A percentile compares a stretch with the other conserved stretches of the same genome.
Evolutionary conservation across 2,329 filamentous ascomycete genomes (phyloP).

Genomic region (Elsinoe arachidis): DNA sequence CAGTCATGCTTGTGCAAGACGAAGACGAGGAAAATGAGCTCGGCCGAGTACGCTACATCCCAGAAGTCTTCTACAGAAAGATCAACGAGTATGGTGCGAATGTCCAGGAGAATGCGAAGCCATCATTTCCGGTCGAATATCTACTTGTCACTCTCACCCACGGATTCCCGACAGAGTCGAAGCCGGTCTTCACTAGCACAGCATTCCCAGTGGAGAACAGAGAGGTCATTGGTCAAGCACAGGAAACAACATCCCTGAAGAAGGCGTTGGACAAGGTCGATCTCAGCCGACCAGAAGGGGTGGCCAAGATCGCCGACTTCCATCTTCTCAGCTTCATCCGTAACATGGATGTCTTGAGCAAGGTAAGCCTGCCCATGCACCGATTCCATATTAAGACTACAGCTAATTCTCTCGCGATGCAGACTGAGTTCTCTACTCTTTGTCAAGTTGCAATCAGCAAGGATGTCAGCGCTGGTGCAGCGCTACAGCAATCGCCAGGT

Average conservation of each 20-base stretch:
- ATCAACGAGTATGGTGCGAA: constrained; percentile 96
- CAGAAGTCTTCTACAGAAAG: constrained; percentile 90
- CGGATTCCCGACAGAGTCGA: constrained; percentile 77
- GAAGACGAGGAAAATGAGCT: constrained; percentile 75
- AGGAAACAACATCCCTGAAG: constrained; percentile 63
- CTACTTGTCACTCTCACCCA: constrained; percentile 92
- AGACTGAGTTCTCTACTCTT: constrained; percentile 85
- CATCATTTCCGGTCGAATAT: constrained; percentile 92
- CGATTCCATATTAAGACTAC: not conserved
- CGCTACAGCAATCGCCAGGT: constrained; percentile 76
- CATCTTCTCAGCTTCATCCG: constrained; percentile 86
- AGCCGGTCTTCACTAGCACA: constrained; percentile 60
- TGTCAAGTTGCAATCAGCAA: constrained; percentile 76
- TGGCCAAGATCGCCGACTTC: constrained; percentile 77
- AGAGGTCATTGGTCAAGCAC: constrained; percentile 73
- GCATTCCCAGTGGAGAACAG: constrained; percentile 89
- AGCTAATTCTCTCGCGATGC: constrained; percentile 15
- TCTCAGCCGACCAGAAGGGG: constrained; percentile 53
- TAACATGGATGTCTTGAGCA: constrained; percentile 69
- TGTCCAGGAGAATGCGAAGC: constrained; percentile 95
- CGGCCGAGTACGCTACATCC: constrained; percentile 74
- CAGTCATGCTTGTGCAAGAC: constrained; percentile 85
- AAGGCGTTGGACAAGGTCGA: constrained; percentile 53
- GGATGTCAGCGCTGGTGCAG: constrained; percentile 70
- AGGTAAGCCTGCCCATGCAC: constrained; percentile 48